Conservation (phyloP, 495 filamentous ascomycete genomes). For the Penicillium ucsense region DNA sequence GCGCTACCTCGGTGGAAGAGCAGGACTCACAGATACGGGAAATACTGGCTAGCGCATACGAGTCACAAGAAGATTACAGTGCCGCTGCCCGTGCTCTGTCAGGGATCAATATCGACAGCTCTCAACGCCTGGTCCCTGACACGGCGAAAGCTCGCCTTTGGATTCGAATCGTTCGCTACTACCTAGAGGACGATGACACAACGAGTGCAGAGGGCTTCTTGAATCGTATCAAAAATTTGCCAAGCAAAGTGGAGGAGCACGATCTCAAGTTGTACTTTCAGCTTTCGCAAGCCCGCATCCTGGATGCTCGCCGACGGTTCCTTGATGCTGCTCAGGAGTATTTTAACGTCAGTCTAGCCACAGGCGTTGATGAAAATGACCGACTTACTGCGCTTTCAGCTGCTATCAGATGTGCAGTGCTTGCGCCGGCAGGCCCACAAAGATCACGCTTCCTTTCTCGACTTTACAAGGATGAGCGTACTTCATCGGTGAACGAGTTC, state of each 20-base stretch:
- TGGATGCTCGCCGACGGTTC: slow-evolving; percentile 83
- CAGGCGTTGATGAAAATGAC: slow-evolving; percentile 73
- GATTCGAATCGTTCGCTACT: slow-evolving; percentile 90
- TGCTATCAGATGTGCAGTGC: slow-evolving; percentile 89
- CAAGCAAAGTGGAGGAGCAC: slow-evolving; percentile 65
- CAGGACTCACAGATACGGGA: slow-evolving; percentile 69
- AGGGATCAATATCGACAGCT: slow-evolving; percentile 78
- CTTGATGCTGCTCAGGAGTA: slow-evolving; percentile 83
- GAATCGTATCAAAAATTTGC: slow-evolving; percentile 86
- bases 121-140: slow-evolving; percentile 71
- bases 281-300: slow-evolving; percentile 83
- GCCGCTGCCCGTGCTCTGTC: slow-evolving; percentile 68
- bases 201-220: slow-evolving; percentile 75
- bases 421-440: slow-evolving; percentile 82
- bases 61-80: slow-evolving; percentile 68
- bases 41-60: slow-evolving; percentile 74
- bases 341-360: slow-evolving; percentile 68
- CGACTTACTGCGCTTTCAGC: slow-evolving; percentile 72
- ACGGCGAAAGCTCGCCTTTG: slow-evolving; percentile 71
- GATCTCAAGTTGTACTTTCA: slow-evolving; percentile 73
- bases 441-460: slow-evolving; percentile 69
- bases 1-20: slow-evolving; percentile 74
- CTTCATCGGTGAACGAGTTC: slow-evolving; percentile 65
- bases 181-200: slow-evolving; percentile 89
- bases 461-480: slow-evolving; percentile 90